A percentile compares a stretch with the other conserved stretches of the same genome.
phyloP scores from a whole-genome alignment of 208 protist genomes.

The Crithidia brevicula region DNA sequence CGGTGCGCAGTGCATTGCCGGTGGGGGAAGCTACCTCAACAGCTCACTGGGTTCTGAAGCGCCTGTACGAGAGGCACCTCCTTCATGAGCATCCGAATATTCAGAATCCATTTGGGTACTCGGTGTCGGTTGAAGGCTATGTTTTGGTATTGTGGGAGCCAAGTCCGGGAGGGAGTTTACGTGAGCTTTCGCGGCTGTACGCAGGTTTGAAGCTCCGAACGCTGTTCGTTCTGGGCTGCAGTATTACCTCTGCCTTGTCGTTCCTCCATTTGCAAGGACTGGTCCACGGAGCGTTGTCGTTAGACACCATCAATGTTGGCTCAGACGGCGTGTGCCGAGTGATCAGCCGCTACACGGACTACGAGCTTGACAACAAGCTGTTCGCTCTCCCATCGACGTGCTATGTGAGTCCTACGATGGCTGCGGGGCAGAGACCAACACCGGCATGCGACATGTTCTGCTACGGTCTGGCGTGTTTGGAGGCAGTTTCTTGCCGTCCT shows the following conservation, averaged over 20 bases:
- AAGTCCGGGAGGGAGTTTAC: neutral
- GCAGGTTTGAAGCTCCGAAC: neutral
- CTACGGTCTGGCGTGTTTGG: conserved; percentile 51
- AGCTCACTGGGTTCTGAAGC: no score
- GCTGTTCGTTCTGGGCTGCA: neutral
- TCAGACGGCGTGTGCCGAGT: neutral
- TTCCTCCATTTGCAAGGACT: neutral
- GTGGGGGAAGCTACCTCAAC: conserved; percentile 11
- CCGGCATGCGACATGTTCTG: conserved; percentile 57
- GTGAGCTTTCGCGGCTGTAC: neutral
- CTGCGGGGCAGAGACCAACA: conserved; percentile 33
- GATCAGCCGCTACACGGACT: neutral
- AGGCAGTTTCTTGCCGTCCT: conserved; percentile 34
- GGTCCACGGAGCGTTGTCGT: neutral
- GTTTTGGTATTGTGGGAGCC: neutral
- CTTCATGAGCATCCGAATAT: no score
- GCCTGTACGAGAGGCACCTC: neutral
- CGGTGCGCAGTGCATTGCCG: conserved; percentile 8
- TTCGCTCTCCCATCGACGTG: neutral
- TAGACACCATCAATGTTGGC: neutral
- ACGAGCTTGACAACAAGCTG: neutral
- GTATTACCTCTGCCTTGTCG: neutral
- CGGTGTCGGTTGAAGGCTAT: neutral
- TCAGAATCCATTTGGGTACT: neutral
- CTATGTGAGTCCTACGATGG: neutral